Conservation (phyloP, 371 early-diverging fungal species). For the Saksenaea oblongispora region DNA sequence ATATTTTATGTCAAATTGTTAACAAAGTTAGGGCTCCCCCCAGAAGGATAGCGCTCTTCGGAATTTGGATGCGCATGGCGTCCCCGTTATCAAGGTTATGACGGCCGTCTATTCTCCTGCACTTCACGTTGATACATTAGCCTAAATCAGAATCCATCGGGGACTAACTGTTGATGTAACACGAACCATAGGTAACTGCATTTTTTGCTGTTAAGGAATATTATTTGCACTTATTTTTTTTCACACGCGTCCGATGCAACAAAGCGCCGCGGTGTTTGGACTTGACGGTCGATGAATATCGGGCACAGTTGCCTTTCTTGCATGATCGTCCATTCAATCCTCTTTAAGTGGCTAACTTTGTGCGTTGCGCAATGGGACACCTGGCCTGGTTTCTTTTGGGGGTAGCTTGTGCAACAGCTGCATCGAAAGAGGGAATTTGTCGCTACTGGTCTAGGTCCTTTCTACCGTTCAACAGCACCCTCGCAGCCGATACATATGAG, state of each 20-base stretch:
- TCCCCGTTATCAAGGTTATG: background rate
- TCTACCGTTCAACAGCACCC: too few relatives aligned
- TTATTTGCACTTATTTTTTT: background rate
- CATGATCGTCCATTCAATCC: background rate
- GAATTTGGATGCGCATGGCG: background rate
- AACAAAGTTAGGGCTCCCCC: background rate
- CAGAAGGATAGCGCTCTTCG: background rate
- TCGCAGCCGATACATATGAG: too few relatives aligned
- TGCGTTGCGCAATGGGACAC: too few relatives aligned
- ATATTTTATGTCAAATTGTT: background rate
- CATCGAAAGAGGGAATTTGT: too few relatives aligned
- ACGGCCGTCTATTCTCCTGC: background rate
- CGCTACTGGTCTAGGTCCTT: too few relatives aligned
- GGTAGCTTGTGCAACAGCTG: too few relatives aligned
- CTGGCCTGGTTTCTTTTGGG: too few relatives aligned
- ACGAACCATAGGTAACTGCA: background rate
- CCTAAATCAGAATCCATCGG: background rate
- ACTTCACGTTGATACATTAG: background rate
- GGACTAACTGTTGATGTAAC: background rate
- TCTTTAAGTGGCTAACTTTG: background rate
- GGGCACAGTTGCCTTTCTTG: background rate
- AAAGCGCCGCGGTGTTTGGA: background rate
- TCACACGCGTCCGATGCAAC: background rate
- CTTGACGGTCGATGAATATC: background rate
- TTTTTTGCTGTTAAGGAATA: background rate